A percentile compares a stretch with the other conserved stretches of the same genome.
phyloP scores from a whole-genome alignment of 2,329 filamentous ascomycete species.

The Diplodia scrobiculata region DNA sequence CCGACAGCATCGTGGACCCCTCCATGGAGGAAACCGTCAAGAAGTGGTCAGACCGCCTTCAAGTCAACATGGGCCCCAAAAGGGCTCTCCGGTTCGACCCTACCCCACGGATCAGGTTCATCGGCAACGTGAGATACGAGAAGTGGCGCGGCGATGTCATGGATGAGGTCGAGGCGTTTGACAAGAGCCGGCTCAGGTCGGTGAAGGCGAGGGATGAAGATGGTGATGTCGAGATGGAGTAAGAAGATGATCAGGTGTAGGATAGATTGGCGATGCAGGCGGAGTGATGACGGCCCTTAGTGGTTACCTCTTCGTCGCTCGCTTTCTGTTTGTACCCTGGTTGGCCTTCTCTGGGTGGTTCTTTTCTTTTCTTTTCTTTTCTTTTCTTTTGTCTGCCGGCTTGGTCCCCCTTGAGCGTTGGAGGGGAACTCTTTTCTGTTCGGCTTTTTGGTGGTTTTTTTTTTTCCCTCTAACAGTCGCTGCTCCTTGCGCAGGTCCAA shows the following conservation, averaged over 20 bases:
- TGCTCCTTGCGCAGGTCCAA: neutral
- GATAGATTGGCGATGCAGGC: neutral
- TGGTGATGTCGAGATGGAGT: slow-evolving; percentile 12
- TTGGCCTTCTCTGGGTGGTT: neutral
- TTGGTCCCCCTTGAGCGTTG: no score
- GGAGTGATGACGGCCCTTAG: slow-evolving; percentile 5
- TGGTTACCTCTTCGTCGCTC: neutral
- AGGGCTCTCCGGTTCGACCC: neutral
- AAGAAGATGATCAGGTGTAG: neutral
- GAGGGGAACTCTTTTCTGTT: neutral
- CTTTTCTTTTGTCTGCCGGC: neutral
- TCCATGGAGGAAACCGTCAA: neutral
- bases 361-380: neutral
- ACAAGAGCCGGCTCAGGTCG: neutral
- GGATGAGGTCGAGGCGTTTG: neutral
- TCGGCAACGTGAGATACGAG: neutral
- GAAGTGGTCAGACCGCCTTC: neutral
- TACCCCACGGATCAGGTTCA: neutral
- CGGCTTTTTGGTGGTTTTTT: neutral
- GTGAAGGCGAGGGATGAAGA: neutral
- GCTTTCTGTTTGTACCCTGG: neutral
- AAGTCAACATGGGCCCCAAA: neutral
- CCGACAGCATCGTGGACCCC: neutral
- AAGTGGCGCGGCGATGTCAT: neutral
- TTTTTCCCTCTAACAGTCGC: neutral